Evolutionary conservation across 805 yeast genomes (phyloP), one percentile per base, ranked within the genome.

Genomic region (Diddensiella caesifluorescens): DNA sequence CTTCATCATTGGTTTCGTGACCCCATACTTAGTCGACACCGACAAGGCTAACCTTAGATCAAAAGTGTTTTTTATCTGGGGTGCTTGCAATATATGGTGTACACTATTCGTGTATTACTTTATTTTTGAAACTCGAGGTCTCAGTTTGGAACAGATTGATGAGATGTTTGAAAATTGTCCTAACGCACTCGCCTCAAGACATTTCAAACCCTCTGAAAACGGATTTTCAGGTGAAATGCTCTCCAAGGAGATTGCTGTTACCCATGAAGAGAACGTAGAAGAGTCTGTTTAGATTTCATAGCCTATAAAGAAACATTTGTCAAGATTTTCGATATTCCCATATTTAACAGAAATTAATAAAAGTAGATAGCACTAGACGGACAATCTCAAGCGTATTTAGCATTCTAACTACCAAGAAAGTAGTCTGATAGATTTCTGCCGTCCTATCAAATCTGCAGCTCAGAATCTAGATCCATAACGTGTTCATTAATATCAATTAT

Each of bases 131-230:
- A 67, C 71, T 7, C 55, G 61, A 34, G 72, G 71, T 3, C 56
- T 67, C 43, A 55, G 64, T 15, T 61, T 68, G 55, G 73, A 67
- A 49, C 68, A 65, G 41, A 61, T 67, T 57, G 71, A 67, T 53
- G 38, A 34, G 28, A 22, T 22, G 27, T 34, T 34, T 22, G 23
- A 34, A 28, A 22, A 34, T 21, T n/a, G 26, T 21, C n/a, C 39
- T 10, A 16, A 23, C 10, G 46, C 46, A 9, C 10, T 22, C 9
- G 15, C n/a, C 15, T 42, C 46, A 7, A 19, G 22, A 4, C 21
- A 41, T 25, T 42, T 42, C 20, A 19, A 22, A 9, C 46, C 46
- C 19, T 32, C 42, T 10, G 26, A 42, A 7, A 20, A 21, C 5
- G 47, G 47, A 7, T 42, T 42, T 35, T n/a, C 22, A 5, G 42